Percentiles rank a stretch among this genome's conserved stretches.
phyloP scores from a whole-genome alignment of 768 basidiomycete species.

The Phaffia australis region DNA sequence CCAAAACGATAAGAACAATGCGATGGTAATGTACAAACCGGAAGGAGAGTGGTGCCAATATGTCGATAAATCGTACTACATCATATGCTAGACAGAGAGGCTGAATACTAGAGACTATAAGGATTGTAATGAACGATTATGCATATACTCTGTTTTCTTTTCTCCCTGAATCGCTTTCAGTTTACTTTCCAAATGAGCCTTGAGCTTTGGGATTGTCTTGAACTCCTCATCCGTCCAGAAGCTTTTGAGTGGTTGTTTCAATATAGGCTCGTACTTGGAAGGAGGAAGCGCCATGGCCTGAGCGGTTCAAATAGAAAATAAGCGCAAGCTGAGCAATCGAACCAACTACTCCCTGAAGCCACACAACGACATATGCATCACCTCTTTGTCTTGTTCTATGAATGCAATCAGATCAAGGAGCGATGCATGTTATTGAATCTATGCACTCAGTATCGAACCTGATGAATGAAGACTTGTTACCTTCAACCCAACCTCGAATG shows the following conservation, averaged over 20 bases:
- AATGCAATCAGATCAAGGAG: not conserved
- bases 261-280: constrained; percentile 15
- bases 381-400: constrained; percentile 9
- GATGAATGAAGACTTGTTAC: not conserved
- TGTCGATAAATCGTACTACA: no score
- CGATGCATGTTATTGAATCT: not conserved
- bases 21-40: no score
- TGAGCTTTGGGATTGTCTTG: constrained; percentile 14
- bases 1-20: no score
- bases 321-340: not conserved
- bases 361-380: not conserved
- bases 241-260: constrained; percentile 2
- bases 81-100: no score
- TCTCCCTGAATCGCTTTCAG: not conserved
- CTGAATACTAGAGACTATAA: no score
- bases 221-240: constrained; percentile 2
- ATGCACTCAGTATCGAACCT: not conserved
- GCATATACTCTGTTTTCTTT: not conserved
- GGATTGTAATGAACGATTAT: no score
- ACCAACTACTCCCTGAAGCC: not conserved
- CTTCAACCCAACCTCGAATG: constrained; percentile 17
- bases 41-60: no score
- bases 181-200: constrained; percentile 1
- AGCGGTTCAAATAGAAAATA: not conserved
- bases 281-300: not conserved